Evolutionary conservation across 2,329 filamentous ascomycete genomes (phyloP).

Genomic region (Myotisia sp.): DNA sequence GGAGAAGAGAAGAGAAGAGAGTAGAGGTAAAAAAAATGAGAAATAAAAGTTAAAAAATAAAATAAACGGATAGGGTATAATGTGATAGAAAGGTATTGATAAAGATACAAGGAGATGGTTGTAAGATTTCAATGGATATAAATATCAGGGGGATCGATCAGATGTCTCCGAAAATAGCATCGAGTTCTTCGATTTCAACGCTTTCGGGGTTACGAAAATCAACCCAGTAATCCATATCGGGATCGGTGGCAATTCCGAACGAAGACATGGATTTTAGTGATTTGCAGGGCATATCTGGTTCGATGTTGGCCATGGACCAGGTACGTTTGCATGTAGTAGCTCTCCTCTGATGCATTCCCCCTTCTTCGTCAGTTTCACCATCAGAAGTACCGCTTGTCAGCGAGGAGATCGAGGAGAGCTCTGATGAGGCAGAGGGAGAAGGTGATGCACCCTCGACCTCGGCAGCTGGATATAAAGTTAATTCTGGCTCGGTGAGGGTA

Average conservation of each 20-base stretch:
- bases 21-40: constrained; percentile 2
- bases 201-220: constrained; percentile 63
- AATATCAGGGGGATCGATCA: constrained; percentile 24
- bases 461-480: no score
- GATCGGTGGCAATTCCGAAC: constrained; percentile 26
- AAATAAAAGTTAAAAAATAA: constrained; percentile 3
- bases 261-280: constrained; percentile 12
- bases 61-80: background rate
- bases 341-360: background rate
- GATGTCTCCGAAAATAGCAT: constrained; percentile 67
- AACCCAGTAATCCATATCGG: constrained; percentile 40
- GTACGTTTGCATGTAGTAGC: background rate
- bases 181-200: constrained; percentile 84
- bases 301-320: constrained; percentile 13
- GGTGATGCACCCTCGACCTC: constrained; percentile 28
- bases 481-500: constrained; percentile 17
- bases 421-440: constrained; percentile 29
- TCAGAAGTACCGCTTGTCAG: constrained; percentile 26
- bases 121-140: background rate
- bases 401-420: constrained; percentile 29
- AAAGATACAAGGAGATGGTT: background rate
- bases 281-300: background rate
- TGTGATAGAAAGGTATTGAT: constrained; percentile 1
- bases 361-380: constrained; percentile 14
- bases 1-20: constrained; percentile 5